phyloP scores from a whole-genome alignment of 2,329 filamentous ascomycete species.

The Epichloe hybrida region DNA sequence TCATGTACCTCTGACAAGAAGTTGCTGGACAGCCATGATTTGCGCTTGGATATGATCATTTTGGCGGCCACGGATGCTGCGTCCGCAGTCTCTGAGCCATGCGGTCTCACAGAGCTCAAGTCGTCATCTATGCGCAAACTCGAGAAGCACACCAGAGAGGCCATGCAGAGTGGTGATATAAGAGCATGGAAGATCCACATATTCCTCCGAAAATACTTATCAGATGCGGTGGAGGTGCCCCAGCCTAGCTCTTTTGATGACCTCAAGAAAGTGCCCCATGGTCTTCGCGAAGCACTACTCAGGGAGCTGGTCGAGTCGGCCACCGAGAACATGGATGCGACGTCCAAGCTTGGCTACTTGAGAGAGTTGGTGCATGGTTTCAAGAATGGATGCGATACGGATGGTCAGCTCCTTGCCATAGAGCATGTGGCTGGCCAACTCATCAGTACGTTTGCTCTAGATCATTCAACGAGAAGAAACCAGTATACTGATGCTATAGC shows the following conservation, averaged over 20 bases:
- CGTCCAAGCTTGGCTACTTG: constrained; percentile 25
- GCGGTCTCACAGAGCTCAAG: constrained; percentile 13
- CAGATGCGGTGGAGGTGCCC: constrained; percentile 17
- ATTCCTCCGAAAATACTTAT: constrained; percentile 27
- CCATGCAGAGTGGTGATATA: constrained; percentile 22
- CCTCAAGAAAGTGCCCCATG: constrained; percentile 15
- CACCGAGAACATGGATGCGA: constrained; percentile 18
- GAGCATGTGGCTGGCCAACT: constrained; percentile 27
- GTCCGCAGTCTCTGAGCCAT: constrained; percentile 10
- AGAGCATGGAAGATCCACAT: constrained; percentile 33
- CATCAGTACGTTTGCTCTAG: constrained; percentile 17
- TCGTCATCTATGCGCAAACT: constrained; percentile 20
- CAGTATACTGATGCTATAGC: constrained; percentile 7
- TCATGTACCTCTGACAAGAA: constrained; percentile 19
- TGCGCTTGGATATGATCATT: constrained; percentile 14
- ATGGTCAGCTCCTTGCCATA: constrained; percentile 31
- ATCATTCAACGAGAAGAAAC: neutral
- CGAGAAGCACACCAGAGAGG: constrained; percentile 20
- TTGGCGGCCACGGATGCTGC: constrained; percentile 22
- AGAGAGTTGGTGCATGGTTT: constrained; percentile 22
- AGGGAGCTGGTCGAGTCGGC: constrained; percentile 19
- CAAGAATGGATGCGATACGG: constrained; percentile 15
- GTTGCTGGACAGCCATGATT: constrained; percentile 13
- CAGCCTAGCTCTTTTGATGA: constrained; percentile 21
- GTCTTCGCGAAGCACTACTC: constrained; percentile 19